Conservation (phyloP, 2,329 filamentous ascomycete species). For the Domatiomyces catenatus region DNA sequence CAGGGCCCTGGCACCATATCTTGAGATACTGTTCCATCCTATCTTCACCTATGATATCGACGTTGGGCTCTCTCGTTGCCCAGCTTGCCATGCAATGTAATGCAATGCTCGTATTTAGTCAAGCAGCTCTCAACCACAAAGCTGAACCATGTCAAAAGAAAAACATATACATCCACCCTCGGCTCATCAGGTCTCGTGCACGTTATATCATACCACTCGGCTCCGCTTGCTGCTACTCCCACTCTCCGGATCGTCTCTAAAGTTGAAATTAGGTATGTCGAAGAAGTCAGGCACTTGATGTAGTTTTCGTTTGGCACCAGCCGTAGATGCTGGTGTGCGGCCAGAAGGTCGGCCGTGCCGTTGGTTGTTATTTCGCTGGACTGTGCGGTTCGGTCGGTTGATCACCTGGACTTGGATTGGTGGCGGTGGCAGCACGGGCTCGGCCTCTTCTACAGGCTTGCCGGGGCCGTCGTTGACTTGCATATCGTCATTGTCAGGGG, state of each 20-base stretch:
- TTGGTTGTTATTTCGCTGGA: constrained; percentile 25
- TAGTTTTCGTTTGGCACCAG: constrained; percentile 34
- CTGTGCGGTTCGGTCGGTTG: constrained; percentile 27
- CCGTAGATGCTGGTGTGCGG: constrained; percentile 24
- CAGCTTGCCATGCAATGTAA: neutral
- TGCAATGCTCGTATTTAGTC: neutral
- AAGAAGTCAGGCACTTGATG: constrained; percentile 32
- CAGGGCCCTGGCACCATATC: neutral
- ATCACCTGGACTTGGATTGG: constrained; percentile 30
- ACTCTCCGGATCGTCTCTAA: constrained; percentile 27
- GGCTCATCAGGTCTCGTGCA: neutral
- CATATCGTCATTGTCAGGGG: constrained; percentile 23
- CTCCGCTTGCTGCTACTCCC: constrained; percentile 30
- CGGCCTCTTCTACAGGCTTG: constrained; percentile 7
- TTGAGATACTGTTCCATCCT: neutral
- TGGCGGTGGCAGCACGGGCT: constrained; percentile 17
- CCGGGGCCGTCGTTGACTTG: constrained; percentile 24
- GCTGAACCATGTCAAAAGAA: neutral
- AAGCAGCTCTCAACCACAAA: neutral
- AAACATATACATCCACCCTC: neutral
- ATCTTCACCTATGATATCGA: neutral
- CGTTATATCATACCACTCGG: constrained; percentile 23
- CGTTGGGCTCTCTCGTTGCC: too few species aligned
- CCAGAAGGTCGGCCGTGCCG: constrained; percentile 25
- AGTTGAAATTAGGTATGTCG: constrained; percentile 30